These are phyloP conservation scores for Ceratobasidium sp. DNA, from an alignment of 1,284 basidiomycete genomes.

Conservation along the genomic window DNA sequence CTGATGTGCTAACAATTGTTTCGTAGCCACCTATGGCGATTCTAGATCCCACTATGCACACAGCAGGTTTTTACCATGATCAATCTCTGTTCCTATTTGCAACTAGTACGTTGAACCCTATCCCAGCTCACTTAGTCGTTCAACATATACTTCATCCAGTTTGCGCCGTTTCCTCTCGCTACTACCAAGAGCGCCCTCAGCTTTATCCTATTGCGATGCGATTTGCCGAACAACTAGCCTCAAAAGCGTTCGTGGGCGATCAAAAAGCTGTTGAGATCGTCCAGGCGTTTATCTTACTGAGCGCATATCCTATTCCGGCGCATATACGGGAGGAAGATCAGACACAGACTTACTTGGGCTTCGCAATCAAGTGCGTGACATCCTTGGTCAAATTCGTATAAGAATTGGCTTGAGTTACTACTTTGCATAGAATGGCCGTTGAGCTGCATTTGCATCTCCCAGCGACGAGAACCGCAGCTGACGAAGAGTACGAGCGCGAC, in stretches of 20 bases:
- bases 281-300: conserved; percentile 80
- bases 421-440: conserved; percentile 70
- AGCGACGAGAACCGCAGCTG: conserved; percentile 71
- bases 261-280: conserved; percentile 85
- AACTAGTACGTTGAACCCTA: conserved; percentile 69
- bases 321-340: conserved; percentile 85
- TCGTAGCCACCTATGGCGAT: conserved; percentile 77
- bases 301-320: conserved; percentile 80
- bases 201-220: conserved; percentile 89
- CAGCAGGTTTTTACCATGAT: conserved; percentile 76
- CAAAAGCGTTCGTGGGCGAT: conserved; percentile 80
- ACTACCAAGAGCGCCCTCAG: conserved; percentile 79
- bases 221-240: conserved; percentile 83
- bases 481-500: conserved; percentile 80
- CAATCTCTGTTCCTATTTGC: conserved; percentile 86
- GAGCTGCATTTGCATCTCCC: conserved; percentile 86
- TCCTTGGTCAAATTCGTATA: not conserved
- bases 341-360: conserved; percentile 82
- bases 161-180: conserved; percentile 81
- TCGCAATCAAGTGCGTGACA: conserved; percentile 73
- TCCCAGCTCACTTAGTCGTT: not conserved
- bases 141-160: conserved; percentile 60
- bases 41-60: conserved; percentile 79
- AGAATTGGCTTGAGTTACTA: not conserved
- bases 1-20: conserved; percentile 26